A percentile compares a stretch with the other conserved stretches of the same genome.
These are phyloP conservation scores for Trichosporon sp. DNA, from an alignment of 1,284 basidiomycete species.

Conservation along the genomic window DNA sequence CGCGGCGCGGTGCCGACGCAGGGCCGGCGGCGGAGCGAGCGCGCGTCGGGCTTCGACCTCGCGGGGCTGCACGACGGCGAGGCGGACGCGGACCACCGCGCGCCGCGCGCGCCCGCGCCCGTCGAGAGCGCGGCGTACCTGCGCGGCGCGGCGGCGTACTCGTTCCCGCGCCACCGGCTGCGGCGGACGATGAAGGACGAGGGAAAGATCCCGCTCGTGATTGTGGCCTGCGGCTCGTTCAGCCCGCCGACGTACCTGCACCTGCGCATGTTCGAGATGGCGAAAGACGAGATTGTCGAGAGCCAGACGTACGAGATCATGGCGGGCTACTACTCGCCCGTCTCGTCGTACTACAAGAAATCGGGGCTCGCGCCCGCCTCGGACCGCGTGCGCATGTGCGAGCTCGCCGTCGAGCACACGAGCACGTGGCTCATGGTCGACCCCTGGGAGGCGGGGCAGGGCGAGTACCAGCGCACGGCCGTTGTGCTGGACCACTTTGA, in stretches of 20 bases:
- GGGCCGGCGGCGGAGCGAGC: slow-evolving; percentile 7
- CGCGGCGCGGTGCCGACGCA: not conserved
- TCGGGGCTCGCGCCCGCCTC: slow-evolving; percentile 73
- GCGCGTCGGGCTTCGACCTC: slow-evolving; percentile 20
- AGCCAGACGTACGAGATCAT: slow-evolving; percentile 90
- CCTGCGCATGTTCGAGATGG: slow-evolving; percentile 95
- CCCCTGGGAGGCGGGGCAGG: slow-evolving; percentile 91
- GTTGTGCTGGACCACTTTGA: slow-evolving; percentile 95
- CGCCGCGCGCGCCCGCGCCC: not conserved
- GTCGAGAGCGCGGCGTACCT: slow-evolving; percentile 40
- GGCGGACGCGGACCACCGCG: slow-evolving; percentile 42
- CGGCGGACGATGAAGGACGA: slow-evolving; percentile 51
- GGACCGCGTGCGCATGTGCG: slow-evolving; percentile 84
- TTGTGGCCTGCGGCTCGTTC: slow-evolving; percentile 57
- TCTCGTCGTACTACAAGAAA: slow-evolving; percentile 87
- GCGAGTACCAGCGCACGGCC: slow-evolving; percentile 85
- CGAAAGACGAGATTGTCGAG: slow-evolving; percentile 87
- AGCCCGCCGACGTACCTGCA: slow-evolving; percentile 58
- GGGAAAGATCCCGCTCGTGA: slow-evolving; percentile 51
- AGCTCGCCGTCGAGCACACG: slow-evolving; percentile 68
- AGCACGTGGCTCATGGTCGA: slow-evolving; percentile 73
- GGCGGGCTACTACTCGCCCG: slow-evolving; percentile 89
- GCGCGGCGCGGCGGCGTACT: slow-evolving; percentile 37
- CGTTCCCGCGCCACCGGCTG: slow-evolving; percentile 50
- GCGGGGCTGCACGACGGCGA: slow-evolving; percentile 47